Conservation (phyloP, 495 filamentous ascomycete genomes). For the Recurvomyces mirabilis region DNA sequence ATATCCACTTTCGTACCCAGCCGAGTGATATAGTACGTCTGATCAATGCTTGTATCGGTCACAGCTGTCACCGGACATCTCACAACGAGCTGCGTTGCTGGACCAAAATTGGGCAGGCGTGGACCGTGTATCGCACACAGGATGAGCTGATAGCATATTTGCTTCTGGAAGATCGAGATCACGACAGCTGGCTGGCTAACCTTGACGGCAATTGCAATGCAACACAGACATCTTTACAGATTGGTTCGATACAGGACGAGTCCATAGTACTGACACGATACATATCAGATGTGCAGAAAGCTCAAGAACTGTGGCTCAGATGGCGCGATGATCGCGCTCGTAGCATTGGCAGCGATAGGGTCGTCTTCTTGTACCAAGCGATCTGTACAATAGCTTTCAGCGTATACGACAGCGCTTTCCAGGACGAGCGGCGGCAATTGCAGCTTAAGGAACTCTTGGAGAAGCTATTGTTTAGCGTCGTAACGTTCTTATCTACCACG, state of each 20-base stretch:
- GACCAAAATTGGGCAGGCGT: slow-evolving; percentile 34
- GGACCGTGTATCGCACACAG: slow-evolving; percentile 22
- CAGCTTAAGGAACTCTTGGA: not conserved
- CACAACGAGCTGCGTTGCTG: not conserved
- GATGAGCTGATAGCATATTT: slow-evolving; percentile 31
- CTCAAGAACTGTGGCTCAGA: slow-evolving; percentile 19
- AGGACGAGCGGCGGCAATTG: not conserved
- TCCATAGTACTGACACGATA: slow-evolving; percentile 24
- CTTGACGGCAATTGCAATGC: not conserved
- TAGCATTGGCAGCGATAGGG: slow-evolving; percentile 28
- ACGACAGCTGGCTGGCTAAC: not conserved
- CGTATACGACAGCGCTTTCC: not conserved
- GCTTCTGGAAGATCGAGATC: slow-evolving; percentile 23
- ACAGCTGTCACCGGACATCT: not conserved
- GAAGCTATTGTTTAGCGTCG: not conserved
- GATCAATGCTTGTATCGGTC: slow-evolving; percentile 31
- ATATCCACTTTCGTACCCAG: slow-evolving; percentile 27
- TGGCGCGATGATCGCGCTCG: slow-evolving; percentile 19
- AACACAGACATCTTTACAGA: too few species aligned
- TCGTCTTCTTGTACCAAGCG: slow-evolving; percentile 24
- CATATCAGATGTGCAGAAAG: slow-evolving; percentile 21
- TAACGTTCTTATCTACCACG: not conserved
- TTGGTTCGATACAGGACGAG: slow-evolving; percentile 7
- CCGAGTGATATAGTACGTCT: slow-evolving; percentile 31
- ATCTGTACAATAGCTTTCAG: slow-evolving; percentile 16